These are phyloP conservation scores for Colletotrichum musae DNA, from an alignment of 2,329 filamentous ascomycete genomes.

Conservation along the genomic window DNA sequence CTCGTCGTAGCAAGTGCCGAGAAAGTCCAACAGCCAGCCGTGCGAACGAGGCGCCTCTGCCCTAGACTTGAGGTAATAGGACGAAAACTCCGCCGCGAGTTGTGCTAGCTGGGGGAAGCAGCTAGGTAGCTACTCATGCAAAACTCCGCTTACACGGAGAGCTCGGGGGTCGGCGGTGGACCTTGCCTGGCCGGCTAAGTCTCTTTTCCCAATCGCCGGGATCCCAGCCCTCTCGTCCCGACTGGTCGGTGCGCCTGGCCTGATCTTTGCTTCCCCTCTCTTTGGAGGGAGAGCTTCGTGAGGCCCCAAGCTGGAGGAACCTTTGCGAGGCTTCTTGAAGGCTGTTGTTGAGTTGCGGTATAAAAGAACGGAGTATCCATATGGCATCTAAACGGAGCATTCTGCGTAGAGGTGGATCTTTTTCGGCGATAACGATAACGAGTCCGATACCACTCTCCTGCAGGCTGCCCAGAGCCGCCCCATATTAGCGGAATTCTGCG, in stretches of 20 bases:
- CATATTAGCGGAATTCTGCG: constrained; percentile 22
- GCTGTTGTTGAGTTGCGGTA: not conserved
- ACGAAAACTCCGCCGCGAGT: constrained; percentile 12
- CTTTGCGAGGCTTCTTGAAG: not conserved
- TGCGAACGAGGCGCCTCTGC: constrained; percentile 1
- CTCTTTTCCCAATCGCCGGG: not conserved
- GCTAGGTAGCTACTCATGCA: constrained; percentile 7
- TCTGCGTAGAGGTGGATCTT: not conserved
- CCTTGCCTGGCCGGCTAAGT: not conserved
- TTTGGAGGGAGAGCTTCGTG: not conserved
- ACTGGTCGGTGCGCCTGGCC: constrained; percentile 7
- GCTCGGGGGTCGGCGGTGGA: constrained; percentile 10
- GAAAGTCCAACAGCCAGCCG: not conserved
- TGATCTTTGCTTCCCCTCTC: not conserved
- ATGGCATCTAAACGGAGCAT: not conserved
- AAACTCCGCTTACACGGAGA: constrained; percentile 24
- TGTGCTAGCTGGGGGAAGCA: not conserved
- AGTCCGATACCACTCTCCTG: too few relatives aligned
- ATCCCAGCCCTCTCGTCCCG: constrained; percentile 15
- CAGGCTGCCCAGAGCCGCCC: not conserved
- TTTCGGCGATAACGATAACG: constrained; percentile 22
- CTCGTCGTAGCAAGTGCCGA: too few relatives aligned
- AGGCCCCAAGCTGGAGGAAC: not conserved
- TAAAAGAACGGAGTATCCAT: not conserved
- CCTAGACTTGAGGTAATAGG: not conserved